phyloP scores from a whole-genome alignment of 306 rosid species.

The Castanea crenata region DNA sequence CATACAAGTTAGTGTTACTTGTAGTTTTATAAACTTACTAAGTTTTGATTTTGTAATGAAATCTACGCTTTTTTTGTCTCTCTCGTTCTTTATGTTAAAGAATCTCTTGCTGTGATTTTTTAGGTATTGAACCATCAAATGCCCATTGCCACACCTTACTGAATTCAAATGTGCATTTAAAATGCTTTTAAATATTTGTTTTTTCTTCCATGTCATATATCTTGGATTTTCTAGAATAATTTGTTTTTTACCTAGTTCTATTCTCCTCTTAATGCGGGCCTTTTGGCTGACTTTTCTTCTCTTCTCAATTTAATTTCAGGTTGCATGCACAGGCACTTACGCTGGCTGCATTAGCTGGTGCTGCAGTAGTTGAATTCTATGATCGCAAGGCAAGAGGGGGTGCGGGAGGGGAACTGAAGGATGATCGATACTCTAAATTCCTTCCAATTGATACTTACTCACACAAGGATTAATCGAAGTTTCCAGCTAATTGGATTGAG shows the following conservation, averaged over 20 bases:
- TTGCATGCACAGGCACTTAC: conserved; percentile 96
- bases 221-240: too few relatives aligned
- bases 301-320: conserved; percentile 39
- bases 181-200: not conserved
- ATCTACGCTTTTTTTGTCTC: too few relatives aligned
- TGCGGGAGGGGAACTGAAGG: conserved; percentile 28
- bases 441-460: conserved; percentile 40
- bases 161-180: not conserved
- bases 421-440: conserved; percentile 43
- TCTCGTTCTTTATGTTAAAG: not conserved
- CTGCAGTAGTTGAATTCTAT: conserved; percentile 81
- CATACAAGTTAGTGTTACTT: too few relatives aligned
- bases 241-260: not conserved
- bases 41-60: too few relatives aligned
- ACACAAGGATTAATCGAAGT: conserved; percentile 34
- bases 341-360: conserved; percentile 83
- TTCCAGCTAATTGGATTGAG: not conserved
- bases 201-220: not conserved
- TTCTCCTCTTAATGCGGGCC: not conserved
- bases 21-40: too few relatives aligned
- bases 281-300: conserved; percentile 13
- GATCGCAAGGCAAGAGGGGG: conserved; percentile 37
- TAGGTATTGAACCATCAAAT: not conserved
- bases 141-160: not conserved
- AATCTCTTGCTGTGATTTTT: not conserved